Percentiles rank a stretch among this genome's conserved stretches.
Conservation (phyloP, 768 basidiomycete genomes). For the Paxillus ammoniavirescens region DNA sequence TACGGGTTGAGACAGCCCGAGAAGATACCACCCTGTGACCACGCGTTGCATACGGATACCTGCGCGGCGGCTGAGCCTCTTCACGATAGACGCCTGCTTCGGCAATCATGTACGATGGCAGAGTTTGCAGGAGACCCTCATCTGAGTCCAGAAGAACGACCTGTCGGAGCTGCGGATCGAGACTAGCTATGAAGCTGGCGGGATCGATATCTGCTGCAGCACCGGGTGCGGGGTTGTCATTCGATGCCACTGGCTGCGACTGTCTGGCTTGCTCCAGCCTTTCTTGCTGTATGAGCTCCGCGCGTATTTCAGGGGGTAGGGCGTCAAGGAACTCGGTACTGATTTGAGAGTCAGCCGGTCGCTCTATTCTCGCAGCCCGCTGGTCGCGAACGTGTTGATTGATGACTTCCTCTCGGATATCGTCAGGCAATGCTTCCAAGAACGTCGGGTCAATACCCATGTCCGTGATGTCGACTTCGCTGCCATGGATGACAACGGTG, state of each 20-base stretch:
- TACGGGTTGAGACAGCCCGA: conserved; percentile 39
- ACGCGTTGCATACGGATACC: conserved; percentile 31
- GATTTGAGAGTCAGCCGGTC: conserved; percentile 82
- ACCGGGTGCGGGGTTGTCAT: conserved; percentile 31
- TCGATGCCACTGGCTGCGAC: conserved; percentile 30
- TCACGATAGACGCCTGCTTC: conserved; percentile 78
- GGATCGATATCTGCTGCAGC: conserved; percentile 77
- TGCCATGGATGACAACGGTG: conserved; percentile 90
- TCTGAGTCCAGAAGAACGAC: conserved; percentile 90
- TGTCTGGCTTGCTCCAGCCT: conserved; percentile 76
- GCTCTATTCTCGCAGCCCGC: conserved; percentile 71
- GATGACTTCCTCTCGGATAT: conserved; percentile 97
- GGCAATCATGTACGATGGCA: conserved; percentile 84
- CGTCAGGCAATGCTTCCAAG: conserved; percentile 95
- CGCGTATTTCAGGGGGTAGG: conserved; percentile 92
- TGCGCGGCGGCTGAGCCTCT: conserved; percentile 38
- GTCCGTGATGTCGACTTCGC: conserved; percentile 94
- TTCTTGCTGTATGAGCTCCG: conserved; percentile 96
- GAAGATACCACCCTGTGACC: conserved; percentile 24
- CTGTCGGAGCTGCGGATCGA: conserved; percentile 86
- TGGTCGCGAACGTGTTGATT: conserved; percentile 96
- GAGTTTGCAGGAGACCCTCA: conserved; percentile 75
- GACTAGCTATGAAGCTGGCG: conserved; percentile 86
- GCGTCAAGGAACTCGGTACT: conserved; percentile 96
- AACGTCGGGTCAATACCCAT: conserved; percentile 98